These are phyloP conservation scores for Umbelopsis sp. DNA, from an alignment of 192 early-diverging fungal species.

Conservation along the genomic window DNA sequence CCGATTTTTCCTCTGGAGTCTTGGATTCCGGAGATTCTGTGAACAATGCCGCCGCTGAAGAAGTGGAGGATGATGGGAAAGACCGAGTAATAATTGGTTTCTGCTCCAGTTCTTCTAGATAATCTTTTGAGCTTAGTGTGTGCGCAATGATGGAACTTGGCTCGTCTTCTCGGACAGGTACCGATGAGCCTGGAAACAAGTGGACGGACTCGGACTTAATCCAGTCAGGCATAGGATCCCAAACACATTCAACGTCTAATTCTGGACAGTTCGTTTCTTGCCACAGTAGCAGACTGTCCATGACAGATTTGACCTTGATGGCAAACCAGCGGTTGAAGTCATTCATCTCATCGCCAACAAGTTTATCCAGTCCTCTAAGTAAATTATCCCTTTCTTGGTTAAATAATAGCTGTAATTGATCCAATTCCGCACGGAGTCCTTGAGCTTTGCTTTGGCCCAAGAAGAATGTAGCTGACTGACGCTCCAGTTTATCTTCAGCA, in stretches of 20 bases:
- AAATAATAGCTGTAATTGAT: background rate
- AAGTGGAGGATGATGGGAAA: background rate
- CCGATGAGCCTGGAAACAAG: constrained; percentile 77
- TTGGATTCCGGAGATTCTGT: constrained; percentile 5
- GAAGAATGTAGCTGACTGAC: background rate
- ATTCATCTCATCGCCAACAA: constrained; percentile 44
- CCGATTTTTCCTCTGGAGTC: background rate
- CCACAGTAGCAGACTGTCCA: constrained; percentile 52
- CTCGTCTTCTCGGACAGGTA: constrained; percentile 86
- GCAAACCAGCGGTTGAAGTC: constrained; percentile 51
- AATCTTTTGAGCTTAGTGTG: constrained; percentile 60
- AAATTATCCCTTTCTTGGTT: background rate
- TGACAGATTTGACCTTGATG: constrained; percentile 34
- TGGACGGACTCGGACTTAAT: constrained; percentile 46
- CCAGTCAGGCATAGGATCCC: constrained; percentile 30
- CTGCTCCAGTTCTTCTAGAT: background rate
- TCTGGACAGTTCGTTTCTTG: constrained; percentile 41
- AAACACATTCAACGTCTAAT: constrained; percentile 31
- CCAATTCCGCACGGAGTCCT: background rate
- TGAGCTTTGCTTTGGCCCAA: background rate
- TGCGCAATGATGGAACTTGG: constrained; percentile 91
- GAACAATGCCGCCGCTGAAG: background rate
- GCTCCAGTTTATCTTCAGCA: constrained; percentile 2
- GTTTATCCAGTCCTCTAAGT: background rate
- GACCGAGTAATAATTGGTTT: background rate